Evolutionary conservation across 208 protist genomes (phyloP), one percentile per base, ranked within the genome.

Genomic region (Leishmania braziliensis): DNA sequence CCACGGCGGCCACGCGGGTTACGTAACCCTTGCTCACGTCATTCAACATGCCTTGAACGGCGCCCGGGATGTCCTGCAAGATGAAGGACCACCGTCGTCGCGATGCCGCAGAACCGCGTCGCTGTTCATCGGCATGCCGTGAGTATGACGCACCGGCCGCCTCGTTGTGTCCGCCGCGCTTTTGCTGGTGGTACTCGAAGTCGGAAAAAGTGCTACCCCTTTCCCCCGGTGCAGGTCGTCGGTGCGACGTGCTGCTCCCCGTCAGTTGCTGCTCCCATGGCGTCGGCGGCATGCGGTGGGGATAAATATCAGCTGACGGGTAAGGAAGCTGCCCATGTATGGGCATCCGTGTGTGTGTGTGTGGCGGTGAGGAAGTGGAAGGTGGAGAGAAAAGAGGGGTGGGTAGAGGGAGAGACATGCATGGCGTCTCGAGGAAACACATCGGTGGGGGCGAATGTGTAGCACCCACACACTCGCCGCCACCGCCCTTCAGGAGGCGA

Each of bases 1-100:
- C 56, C 9, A 87, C 71, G 50, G 70, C 70, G 2, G 73, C 75
- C 23, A 89, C 83, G 54, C 95, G 95, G 23, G 86, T 75, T 5
- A 88, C 74, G 83, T 95, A 97, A 75, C 94, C 95, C 48, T 88
- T 87, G 86, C 95, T 90, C 36, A 95, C 87, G 80, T 95, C 90
- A 73, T 93, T 91, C n/a, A 96, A 73, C 6, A 86, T 53, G 1
- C 66, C 29, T 6, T 62, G 75, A 4, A 91, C 51, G 43, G 80
- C 54, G 33, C 33, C 75, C 0, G 94, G 94, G 48, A 92, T 79
- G 80, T 97, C 94, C 72, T 97, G 91, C 72, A 97, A 53, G 29
- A 86, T 76, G 80, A 89, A 97, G 58, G 94, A 97, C 94, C 94
- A 97, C n/a, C 91, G 85, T 20, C 69, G 39, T 51, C 16, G 65